phyloP scores from a whole-genome alignment of 2,329 filamentous ascomycete species.

The Catunica adiposa region DNA sequence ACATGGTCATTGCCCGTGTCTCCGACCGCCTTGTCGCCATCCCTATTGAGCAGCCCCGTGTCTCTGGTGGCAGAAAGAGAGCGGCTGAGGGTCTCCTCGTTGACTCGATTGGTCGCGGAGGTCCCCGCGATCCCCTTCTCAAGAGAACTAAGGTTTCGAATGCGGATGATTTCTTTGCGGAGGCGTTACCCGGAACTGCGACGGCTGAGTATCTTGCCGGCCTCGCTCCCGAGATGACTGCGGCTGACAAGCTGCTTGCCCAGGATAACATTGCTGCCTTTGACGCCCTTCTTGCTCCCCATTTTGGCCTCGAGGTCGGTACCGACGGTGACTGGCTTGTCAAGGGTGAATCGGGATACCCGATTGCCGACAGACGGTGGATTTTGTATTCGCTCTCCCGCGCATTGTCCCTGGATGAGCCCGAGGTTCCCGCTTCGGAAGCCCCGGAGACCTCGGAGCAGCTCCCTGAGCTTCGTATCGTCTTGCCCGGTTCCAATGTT shows the following conservation, averaged over 20 bases:
- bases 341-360: conserved; percentile 31
- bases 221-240: conserved; percentile 28
- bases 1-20: conserved; percentile 48
- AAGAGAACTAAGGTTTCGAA: not conserved
- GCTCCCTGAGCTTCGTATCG: conserved; percentile 19
- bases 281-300: conserved; percentile 32
- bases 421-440: conserved; percentile 23
- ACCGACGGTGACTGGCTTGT: conserved; percentile 18
- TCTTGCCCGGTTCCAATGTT: conserved; percentile 35
- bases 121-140: conserved; percentile 22
- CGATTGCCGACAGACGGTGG: conserved; percentile 47
- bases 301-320: conserved; percentile 30
- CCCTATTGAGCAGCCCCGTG: conserved; percentile 46
- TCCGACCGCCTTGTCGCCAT: conserved; percentile 49
- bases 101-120: conserved; percentile 55
- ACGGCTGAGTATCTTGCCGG: conserved; percentile 32
- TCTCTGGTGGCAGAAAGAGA: conserved; percentile 36
- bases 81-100: conserved; percentile 46
- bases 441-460: conserved; percentile 18
- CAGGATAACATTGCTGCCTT: conserved; percentile 31
- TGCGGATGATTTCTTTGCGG: conserved; percentile 16
- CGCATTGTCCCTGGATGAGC: conserved; percentile 38
- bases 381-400: conserved; percentile 46
- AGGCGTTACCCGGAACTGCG: conserved; percentile 32
- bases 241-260: conserved; percentile 32